These are phyloP conservation scores for Colletotrichum siamense DNA, from an alignment of 2,329 filamentous ascomycete species.

Conservation along the genomic window DNA sequence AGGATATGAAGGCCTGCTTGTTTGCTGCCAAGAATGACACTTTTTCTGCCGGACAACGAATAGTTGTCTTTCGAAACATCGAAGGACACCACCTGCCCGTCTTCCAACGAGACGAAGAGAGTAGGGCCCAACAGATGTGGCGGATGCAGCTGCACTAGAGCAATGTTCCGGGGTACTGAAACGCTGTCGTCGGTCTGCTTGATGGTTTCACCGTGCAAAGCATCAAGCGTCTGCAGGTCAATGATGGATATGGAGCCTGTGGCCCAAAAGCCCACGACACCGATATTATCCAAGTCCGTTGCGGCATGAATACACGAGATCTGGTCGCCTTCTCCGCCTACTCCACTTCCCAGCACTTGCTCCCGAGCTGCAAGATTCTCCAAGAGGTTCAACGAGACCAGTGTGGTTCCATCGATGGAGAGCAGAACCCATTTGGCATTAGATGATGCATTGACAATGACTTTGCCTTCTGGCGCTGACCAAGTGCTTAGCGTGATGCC, in stretches of 20 bases:
- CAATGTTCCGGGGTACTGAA: constrained; percentile 83
- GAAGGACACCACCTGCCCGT: constrained; percentile 89
- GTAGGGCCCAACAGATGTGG: constrained; percentile 65
- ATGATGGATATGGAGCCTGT: constrained; percentile 81
- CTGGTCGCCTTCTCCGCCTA: constrained; percentile 59
- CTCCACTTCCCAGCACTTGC: constrained; percentile 64
- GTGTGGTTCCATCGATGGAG: constrained; percentile 74
- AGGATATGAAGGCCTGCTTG: constrained; percentile 83
- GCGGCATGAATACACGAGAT: constrained; percentile 86
- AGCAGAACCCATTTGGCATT: constrained; percentile 75
- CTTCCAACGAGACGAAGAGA: constrained; percentile 88
- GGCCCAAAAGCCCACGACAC: constrained; percentile 87
- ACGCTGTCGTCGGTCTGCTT: constrained; percentile 67
- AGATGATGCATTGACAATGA: constrained; percentile 80
- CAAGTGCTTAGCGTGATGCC: constrained; percentile 21
- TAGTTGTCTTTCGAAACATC: constrained; percentile 68
- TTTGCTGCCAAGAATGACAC: constrained; percentile 83
- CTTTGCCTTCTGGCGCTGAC: constrained; percentile 41
- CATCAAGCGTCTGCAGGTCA: constrained; percentile 68
- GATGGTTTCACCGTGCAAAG: constrained; percentile 69
- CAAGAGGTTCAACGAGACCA: constrained; percentile 72
- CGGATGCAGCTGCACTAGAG: constrained; percentile 79
- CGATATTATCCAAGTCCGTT: constrained; percentile 65
- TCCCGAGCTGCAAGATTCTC: constrained; percentile 62
- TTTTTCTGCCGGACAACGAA: constrained; percentile 75